These are phyloP conservation scores for Parmelia sp. DNA, from an alignment of 495 filamentous ascomycete genomes.

Conservation along the genomic window DNA sequence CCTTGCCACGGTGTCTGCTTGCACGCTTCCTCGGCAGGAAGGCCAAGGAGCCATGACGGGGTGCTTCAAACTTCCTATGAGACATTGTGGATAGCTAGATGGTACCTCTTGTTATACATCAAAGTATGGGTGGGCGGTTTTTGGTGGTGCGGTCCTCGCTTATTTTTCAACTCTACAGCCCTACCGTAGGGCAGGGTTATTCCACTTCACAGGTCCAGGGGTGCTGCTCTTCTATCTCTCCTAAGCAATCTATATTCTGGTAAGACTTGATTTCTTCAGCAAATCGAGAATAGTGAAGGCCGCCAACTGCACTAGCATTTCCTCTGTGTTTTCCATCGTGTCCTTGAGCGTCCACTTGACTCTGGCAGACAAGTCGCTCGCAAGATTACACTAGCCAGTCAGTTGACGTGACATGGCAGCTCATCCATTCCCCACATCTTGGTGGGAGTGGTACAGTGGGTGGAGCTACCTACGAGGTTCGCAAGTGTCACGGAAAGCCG, in stretches of 20 bases:
- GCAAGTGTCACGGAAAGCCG: not conserved
- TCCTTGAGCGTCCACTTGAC: not conserved
- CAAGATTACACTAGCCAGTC: not conserved
- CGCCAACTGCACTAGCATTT: not conserved
- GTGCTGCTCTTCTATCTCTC: not conserved
- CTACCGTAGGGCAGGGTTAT: not conserved
- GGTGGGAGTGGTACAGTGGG: not conserved
- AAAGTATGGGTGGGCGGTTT: not conserved
- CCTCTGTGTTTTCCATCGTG: not conserved
- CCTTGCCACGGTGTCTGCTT: slow-evolving; percentile 92
- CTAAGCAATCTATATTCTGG: not conserved
- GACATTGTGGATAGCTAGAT: slow-evolving; percentile 38
- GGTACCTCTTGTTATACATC: not conserved
- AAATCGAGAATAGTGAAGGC: not conserved
- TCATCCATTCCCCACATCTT: not conserved
- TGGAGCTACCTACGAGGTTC: not conserved
- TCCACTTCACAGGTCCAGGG: not conserved
- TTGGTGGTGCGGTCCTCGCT: not conserved
- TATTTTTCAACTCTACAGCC: not conserved
- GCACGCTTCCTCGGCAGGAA: slow-evolving; percentile 97
- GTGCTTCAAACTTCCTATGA: slow-evolving; percentile 84
- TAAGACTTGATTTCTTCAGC: not conserved
- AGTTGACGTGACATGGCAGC: not conserved
- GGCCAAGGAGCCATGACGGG: slow-evolving; percentile 93
- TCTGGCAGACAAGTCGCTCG: not conserved